Base-by-base conservation (phyloP, 345 rosid genomes). In the Triadica sebifera region DNA sequence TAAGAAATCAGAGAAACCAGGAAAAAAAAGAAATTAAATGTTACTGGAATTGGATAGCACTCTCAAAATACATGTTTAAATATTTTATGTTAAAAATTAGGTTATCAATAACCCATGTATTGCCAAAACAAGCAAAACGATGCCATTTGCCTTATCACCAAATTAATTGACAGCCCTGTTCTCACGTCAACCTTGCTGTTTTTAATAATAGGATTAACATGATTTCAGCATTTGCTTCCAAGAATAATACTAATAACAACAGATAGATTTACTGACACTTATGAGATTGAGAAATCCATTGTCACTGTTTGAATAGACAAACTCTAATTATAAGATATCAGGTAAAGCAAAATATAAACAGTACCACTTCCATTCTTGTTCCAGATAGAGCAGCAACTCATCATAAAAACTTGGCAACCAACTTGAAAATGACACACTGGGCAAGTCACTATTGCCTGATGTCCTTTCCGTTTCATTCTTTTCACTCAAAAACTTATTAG, bases 281-380 rank as follows among this genome's bases (percentile, higher is more conserved):
- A 5, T 80, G 47, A 66, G 55, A 24, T 43, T 16, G 10, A 39
- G 41, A 72, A 78, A 71, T 56, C 20, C 25, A 70, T 19, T 64
- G 47, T 22, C 3, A 19, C 20, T 6, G 8, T 41, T 52, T 25
- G 37, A 43, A 24, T 25, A 64, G 24, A 43, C 64, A 65, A 51
- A 11, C 29, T 65, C 16, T 20, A 59, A 29, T 17, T 51, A 47
- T 6, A 37, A 52, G 43, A 57, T 57, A 34, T 29, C 11, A 39
- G 24, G 25, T 53, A 61, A 71, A 74, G 63, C 64, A 69, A 20
- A 56, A 74, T 22, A 43, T 2, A 39, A 73, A 67, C 8, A 52
- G 47, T 91, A 95, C 99, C 99, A 95, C 81, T 95, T 93, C 99
- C 97, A 95, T 81, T 95, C 98, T 85, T 93, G 94, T 85, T 95